Percentiles rank a stretch among this genome's conserved stretches.
Conservation (phyloP, 2,329 filamentous ascomycete species). For the Alternaria arbusti region DNA sequence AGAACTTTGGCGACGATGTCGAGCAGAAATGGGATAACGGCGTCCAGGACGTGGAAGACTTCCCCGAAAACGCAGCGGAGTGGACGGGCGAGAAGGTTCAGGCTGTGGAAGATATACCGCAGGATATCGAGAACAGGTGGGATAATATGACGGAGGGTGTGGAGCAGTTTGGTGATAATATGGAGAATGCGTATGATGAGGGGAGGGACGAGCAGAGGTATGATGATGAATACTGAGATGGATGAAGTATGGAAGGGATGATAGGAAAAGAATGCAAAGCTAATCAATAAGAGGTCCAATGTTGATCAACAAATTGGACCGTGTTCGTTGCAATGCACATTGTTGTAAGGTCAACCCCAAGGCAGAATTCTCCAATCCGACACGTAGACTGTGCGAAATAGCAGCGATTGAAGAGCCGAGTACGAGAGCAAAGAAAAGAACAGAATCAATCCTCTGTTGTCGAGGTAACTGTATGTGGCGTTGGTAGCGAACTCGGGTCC, state of each 20-base stretch:
- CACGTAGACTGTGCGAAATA: neutral
- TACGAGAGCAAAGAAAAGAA: neutral
- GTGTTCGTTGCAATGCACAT: neutral
- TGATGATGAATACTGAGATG: slow-evolving; percentile 22
- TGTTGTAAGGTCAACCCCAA: neutral
- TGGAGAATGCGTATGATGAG: slow-evolving; percentile 32
- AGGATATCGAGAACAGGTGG: slow-evolving; percentile 33
- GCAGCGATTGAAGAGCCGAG: neutral
- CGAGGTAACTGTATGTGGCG: neutral
- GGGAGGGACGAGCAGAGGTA: slow-evolving; percentile 32
- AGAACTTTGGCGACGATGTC: slow-evolving; percentile 29
- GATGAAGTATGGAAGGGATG: neutral
- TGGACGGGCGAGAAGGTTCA: slow-evolving; percentile 36
- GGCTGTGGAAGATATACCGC: slow-evolving; percentile 30
- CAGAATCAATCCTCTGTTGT: neutral
- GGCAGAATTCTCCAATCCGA: neutral
- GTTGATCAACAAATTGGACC: neutral
- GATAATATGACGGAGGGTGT: slow-evolving; percentile 25
- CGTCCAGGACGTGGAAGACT: slow-evolving; percentile 31
- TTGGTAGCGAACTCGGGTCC: neutral
- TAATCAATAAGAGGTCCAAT: neutral
- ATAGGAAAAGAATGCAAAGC: neutral
- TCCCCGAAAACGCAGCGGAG: slow-evolving; percentile 29
- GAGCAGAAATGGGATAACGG: slow-evolving; percentile 27
- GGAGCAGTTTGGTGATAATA: slow-evolving; percentile 26